phyloP scores from a whole-genome alignment of 192 early-diverging fungal genomes.

The Coemansia sp. region DNA sequence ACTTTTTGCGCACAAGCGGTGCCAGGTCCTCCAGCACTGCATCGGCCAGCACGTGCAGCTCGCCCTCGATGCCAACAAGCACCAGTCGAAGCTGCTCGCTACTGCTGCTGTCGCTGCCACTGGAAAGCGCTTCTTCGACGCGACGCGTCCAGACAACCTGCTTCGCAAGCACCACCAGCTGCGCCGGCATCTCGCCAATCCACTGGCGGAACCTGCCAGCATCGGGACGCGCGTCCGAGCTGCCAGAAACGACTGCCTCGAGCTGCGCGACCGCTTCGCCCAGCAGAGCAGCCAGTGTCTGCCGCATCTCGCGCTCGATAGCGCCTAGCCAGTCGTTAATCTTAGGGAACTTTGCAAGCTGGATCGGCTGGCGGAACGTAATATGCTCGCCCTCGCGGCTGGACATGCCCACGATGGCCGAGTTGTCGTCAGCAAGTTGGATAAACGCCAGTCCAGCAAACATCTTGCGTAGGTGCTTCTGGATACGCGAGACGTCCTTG shows the following conservation, averaged over 20 bases:
- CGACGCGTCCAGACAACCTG: constrained; percentile 89
- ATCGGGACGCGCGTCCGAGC: constrained; percentile 45
- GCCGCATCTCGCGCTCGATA: constrained; percentile 92
- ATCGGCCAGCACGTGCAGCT: constrained; percentile 86
- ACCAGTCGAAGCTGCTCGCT: constrained; percentile 55
- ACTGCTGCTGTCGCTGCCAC: constrained; percentile 23
- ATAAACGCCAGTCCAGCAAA: constrained; percentile 94
- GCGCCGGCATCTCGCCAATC: constrained; percentile 88
- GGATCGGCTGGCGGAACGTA: constrained; percentile 72
- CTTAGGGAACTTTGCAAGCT: constrained; percentile 78
- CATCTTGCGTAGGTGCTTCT: constrained; percentile 99
- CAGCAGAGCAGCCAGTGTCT: constrained; percentile 76
- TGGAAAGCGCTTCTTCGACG: constrained; percentile 77
- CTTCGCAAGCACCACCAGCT: constrained; percentile 87
- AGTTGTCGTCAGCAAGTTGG: constrained; percentile 76
- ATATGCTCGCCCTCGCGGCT: constrained; percentile 94
- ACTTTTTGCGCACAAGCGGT: constrained; percentile 84
- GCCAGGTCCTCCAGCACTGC: constrained; percentile 87
- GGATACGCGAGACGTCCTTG: constrained; percentile 92
- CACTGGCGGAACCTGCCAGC: constrained; percentile 68
- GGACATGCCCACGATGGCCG: constrained; percentile 75
- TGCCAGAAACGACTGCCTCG: constrained; percentile 59
- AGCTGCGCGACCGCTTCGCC: constrained; percentile 72
- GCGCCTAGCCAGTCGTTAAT: constrained; percentile 98
- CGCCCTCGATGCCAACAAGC: constrained; percentile 64